A percentile compares a stretch with the other conserved stretches of the same genome.
These are phyloP conservation scores for Beta macrorhiza DNA, from an alignment of 179 eudicot genomes.

Conservation along the genomic window DNA sequence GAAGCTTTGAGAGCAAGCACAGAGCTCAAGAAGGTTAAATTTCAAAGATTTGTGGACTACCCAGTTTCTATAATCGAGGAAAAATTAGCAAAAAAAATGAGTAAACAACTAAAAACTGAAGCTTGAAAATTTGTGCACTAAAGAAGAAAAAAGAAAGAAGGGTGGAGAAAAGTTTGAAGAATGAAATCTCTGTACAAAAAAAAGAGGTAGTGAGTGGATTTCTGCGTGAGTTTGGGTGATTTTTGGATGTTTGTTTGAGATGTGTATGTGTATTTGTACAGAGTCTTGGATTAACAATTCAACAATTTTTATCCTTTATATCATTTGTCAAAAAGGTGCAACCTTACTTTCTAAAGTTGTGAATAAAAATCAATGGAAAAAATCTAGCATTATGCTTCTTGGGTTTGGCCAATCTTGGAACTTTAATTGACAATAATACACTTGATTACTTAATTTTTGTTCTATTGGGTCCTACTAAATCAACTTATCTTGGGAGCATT, in stretches of 20 bases:
- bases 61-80: slow-evolving; percentile 24
- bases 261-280: not conserved
- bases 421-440: not conserved
- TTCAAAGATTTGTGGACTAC: slow-evolving; percentile 24
- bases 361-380: not conserved
- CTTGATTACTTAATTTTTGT: slow-evolving; percentile 2
- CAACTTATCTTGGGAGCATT: not conserved
- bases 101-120: not conserved
- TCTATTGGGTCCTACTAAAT: not conserved
- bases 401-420: not conserved
- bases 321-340: slow-evolving; percentile 27
- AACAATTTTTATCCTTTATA: slow-evolving; percentile 1
- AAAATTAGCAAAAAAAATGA: not conserved
- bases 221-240: not conserved
- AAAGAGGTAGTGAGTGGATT: not conserved
- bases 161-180: not conserved
- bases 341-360: slow-evolving; percentile 13
- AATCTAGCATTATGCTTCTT: slow-evolving; percentile 1
- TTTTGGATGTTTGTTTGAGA: slow-evolving; percentile 19
- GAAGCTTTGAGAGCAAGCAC: slow-evolving; percentile 17
- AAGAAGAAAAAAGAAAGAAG: not conserved
- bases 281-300: slow-evolving; percentile 2
- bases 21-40: slow-evolving; percentile 30
- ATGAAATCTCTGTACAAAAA: not conserved
- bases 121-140: slow-evolving; percentile 18